Percentiles rank a stretch among this genome's conserved stretches.
Evolutionary conservation across 768 basidiomycete genomes (phyloP).

Genomic region (Agaricus blazei): DNA sequence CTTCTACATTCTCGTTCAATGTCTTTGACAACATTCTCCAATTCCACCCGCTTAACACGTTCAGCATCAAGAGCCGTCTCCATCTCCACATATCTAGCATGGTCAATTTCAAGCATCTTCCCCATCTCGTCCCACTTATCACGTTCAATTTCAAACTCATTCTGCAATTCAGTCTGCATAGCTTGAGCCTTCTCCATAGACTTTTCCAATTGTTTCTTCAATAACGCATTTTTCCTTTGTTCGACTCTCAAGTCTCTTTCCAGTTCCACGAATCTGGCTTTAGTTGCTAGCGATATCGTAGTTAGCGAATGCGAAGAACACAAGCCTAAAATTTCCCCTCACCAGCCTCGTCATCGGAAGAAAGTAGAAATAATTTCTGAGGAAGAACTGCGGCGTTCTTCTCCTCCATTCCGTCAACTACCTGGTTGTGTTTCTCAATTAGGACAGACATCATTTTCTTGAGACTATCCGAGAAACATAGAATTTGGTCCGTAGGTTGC

Average conservation of each 20-base stretch:
- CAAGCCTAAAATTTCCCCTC: not conserved
- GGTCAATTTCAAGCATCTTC: constrained; percentile 3
- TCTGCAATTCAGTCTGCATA: not conserved
- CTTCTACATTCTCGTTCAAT: constrained; percentile 42
- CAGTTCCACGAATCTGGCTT: not conserved
- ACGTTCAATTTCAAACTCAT: constrained; percentile 32
- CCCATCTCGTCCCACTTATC: constrained; percentile 9
- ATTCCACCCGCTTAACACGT: constrained; percentile 29
- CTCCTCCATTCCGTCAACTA: constrained; percentile 20
- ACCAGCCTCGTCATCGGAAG: not conserved
- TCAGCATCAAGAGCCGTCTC: constrained; percentile 30
- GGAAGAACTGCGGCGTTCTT: constrained; percentile 15
- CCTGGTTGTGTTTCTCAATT: constrained; percentile 19
- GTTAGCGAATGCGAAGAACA: too few species aligned
- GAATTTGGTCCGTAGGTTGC: constrained; percentile 11
- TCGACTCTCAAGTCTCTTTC: too few species aligned
- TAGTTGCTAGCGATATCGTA: not conserved
- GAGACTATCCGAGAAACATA: constrained; percentile 22
- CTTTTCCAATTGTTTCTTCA: too few species aligned
- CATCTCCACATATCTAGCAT: constrained; percentile 7
- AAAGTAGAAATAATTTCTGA: not conserved
- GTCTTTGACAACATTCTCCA: constrained; percentile 40
- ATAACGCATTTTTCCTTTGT: too few species aligned
- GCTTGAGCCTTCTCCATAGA: too few species aligned
- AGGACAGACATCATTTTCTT: constrained; percentile 21